Conservation (phyloP, 1,284 basidiomycete species). For the Tranzscheliella williamsii region DNA sequence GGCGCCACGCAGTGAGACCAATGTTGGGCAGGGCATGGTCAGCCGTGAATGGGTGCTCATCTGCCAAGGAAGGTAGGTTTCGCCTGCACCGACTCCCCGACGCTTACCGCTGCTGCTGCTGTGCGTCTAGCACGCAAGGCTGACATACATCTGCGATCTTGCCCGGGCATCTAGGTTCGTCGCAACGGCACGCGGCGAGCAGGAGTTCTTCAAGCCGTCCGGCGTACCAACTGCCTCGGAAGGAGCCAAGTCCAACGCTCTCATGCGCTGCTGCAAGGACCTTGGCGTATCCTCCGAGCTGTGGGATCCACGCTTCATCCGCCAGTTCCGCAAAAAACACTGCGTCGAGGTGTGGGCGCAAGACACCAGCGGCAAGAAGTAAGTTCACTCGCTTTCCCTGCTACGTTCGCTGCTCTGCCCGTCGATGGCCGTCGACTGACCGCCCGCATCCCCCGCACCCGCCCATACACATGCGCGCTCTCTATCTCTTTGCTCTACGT, state of each 20-base stretch:
- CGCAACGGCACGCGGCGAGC: slow-evolving; percentile 88
- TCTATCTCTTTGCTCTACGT: too few relatives aligned
- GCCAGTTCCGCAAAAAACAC: slow-evolving; percentile 83
- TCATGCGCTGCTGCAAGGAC: slow-evolving; percentile 98
- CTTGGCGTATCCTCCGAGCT: slow-evolving; percentile 93
- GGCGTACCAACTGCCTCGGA: slow-evolving; percentile 93
- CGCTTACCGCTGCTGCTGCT: too few relatives aligned
- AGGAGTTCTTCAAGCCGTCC: slow-evolving; percentile 90
- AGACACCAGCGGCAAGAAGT: slow-evolving; percentile 81
- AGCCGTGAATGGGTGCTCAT: slow-evolving; percentile 93
- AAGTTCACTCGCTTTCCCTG: too few relatives aligned
- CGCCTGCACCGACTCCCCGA: too few relatives aligned
- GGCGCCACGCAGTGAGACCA: slow-evolving; percentile 87
- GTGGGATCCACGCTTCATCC: slow-evolving; percentile 95
- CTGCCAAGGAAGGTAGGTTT: slow-evolving; percentile 78
- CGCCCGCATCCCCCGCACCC: too few relatives aligned
- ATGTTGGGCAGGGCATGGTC: slow-evolving; percentile 74
- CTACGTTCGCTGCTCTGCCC: too few relatives aligned
- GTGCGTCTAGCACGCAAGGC: too few relatives aligned
- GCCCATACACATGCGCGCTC: too few relatives aligned
- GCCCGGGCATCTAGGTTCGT: slow-evolving; percentile 80
- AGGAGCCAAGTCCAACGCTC: slow-evolving; percentile 91
- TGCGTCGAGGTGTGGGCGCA: slow-evolving; percentile 78
- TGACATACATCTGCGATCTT: too few relatives aligned
- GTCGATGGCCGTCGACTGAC: too few relatives aligned